A percentile compares a stretch with the other conserved stretches of the same genome.
Conservation (phyloP, 2,329 filamentous ascomycete species). For the Curvularia spicifera region DNA sequence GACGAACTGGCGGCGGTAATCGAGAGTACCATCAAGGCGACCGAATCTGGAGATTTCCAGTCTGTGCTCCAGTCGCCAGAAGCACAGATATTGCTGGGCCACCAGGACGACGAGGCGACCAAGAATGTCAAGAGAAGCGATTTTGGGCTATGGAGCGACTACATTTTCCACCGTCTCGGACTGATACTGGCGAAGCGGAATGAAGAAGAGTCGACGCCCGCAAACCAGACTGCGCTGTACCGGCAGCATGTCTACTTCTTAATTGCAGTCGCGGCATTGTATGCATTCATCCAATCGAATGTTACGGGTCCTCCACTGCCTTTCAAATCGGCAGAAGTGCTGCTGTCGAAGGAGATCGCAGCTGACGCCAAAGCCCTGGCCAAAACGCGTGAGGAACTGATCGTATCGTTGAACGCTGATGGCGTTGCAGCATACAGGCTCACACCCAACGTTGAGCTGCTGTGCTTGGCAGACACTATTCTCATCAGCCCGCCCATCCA, state of each 20-base stretch:
- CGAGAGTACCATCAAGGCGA: constrained; percentile 45
- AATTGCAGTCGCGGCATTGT: constrained; percentile 71
- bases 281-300: constrained; percentile 83
- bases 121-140: constrained; percentile 40
- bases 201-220: constrained; percentile 30
- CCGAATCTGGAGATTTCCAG: constrained; percentile 54
- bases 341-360: constrained; percentile 59
- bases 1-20: constrained; percentile 51
- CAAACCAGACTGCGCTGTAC: constrained; percentile 47
- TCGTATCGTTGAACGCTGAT: constrained; percentile 76
- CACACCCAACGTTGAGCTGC: constrained; percentile 82
- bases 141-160: constrained; percentile 54
- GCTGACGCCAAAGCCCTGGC: constrained; percentile 44
- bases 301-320: constrained; percentile 84
- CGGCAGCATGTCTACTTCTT: constrained; percentile 56
- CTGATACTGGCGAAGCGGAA: constrained; percentile 44
- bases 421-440: constrained; percentile 86
- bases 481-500: constrained; percentile 58
- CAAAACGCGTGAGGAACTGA: constrained; percentile 60
- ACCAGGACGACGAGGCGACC: constrained; percentile 43
- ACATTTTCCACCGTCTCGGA: constrained; percentile 53
- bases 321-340: constrained; percentile 58
- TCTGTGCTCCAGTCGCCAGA: constrained; percentile 49
- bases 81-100: constrained; percentile 52
- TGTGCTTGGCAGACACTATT: constrained; percentile 73